Conservation (phyloP, 2,329 filamentous ascomycete species). For the Penicillium carneum region DNA sequence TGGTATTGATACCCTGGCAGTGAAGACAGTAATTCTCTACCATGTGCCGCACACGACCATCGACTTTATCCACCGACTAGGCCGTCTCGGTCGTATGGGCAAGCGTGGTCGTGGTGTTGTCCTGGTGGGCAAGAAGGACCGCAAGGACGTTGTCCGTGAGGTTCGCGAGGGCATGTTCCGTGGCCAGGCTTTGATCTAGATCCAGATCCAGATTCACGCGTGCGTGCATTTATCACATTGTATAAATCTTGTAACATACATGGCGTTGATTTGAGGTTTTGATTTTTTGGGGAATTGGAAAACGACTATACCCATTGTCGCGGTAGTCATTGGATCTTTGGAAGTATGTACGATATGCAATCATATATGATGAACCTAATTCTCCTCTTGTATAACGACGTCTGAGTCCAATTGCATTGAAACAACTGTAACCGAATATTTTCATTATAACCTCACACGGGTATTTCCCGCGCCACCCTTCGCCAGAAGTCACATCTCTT, state of each 20-base stretch:
- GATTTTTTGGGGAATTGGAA: constrained; percentile 18
- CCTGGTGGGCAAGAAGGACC: constrained; percentile 85
- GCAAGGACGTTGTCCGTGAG: constrained; percentile 88
- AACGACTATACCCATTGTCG: constrained; percentile 26
- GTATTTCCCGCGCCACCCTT: constrained; percentile 55
- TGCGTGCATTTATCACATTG: constrained; percentile 17
- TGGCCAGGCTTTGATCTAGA: constrained; percentile 76
- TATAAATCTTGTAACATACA: constrained; percentile 33
- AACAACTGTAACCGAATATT: background rate
- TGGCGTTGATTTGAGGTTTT: constrained; percentile 29
- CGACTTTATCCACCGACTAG: constrained; percentile 95
- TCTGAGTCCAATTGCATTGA: background rate
- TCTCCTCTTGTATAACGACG: constrained; percentile 9
- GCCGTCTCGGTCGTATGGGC: constrained; percentile 90
- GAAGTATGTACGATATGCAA: constrained; percentile 23
- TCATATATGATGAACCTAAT: constrained; percentile 20
- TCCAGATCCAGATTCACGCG: background rate
- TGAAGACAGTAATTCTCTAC: constrained; percentile 90
- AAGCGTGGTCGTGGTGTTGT: constrained; percentile 87
- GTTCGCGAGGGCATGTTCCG: constrained; percentile 89
- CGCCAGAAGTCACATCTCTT: constrained; percentile 64
- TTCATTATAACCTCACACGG: constrained; percentile 47
- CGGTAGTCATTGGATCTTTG: constrained; percentile 21
- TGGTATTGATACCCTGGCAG: constrained; percentile 91
- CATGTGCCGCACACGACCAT: constrained; percentile 98